Conservation (phyloP, 306 rosid genomes). For the Hippophae tibetana region DNA sequence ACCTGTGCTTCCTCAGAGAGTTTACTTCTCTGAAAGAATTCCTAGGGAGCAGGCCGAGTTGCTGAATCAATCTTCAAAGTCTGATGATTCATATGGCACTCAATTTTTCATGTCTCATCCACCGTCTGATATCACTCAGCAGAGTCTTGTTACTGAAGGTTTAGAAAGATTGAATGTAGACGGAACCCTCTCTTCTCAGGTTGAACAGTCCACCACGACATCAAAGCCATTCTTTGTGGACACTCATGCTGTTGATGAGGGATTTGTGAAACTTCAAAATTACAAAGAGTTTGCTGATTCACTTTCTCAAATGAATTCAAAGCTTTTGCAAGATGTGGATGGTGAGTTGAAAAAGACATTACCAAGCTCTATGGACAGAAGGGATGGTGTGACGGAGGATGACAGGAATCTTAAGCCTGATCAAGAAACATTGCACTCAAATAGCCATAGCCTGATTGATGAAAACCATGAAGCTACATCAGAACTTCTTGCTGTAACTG, state of each 20-base stretch:
- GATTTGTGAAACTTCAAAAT: constrained; percentile 35
- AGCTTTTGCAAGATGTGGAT: constrained; percentile 36
- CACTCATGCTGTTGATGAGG: constrained; percentile 37
- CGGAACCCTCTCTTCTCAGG: constrained; percentile 32
- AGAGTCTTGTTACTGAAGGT: constrained; percentile 36
- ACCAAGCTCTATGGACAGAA: constrained; percentile 23
- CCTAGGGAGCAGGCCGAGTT: constrained; percentile 82
- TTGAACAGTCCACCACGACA: constrained; percentile 29
- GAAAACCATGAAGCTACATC: constrained; percentile 31
- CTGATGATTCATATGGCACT: constrained; percentile 69
- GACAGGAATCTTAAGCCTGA: constrained; percentile 21
- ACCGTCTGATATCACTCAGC: constrained; percentile 39
- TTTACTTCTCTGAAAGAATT: constrained; percentile 74
- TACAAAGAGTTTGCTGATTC: constrained; percentile 45
- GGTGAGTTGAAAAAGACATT: constrained; percentile 28
- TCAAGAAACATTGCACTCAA: constrained; percentile 26
- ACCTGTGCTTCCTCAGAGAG: constrained; percentile 61
- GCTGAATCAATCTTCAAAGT: constrained; percentile 67
- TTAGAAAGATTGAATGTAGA: constrained; percentile 27
- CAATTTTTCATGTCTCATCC: constrained; percentile 52
- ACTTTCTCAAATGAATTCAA: constrained; percentile 31
- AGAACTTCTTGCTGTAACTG: constrained; percentile 28
- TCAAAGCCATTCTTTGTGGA: constrained; percentile 28
- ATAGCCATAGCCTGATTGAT: constrained; percentile 21
- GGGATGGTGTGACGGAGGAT: constrained; percentile 33